Base-by-base conservation (phyloP, 495 filamentous ascomycete species). In the Penicillium fimorum region DNA sequence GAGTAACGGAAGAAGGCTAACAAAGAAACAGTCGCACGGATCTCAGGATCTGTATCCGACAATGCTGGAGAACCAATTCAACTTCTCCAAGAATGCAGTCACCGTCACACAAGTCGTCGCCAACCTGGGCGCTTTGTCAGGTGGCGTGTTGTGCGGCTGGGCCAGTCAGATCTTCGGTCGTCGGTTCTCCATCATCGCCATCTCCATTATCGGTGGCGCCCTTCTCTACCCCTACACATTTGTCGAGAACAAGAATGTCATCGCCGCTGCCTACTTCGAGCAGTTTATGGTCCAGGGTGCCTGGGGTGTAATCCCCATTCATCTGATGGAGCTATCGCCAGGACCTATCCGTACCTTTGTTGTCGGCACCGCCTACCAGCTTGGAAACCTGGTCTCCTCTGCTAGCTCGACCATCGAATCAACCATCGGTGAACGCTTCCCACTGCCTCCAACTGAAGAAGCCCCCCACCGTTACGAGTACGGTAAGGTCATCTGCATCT, bases 11-110 rank as follows among this genome's bases (percentile, higher is more conserved):
- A 20, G 15, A 41, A 32, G 5, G 17, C 43, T 47, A 38, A 45
- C 27, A 8, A 30, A 24, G 4, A 22, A 5, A 41, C 29, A 68
- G 65, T 91, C 89, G 22, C 92, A 96, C 65, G 92, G 92, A 57
- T 92, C 88, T 5, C 92, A 96, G 70, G 92, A 96, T 71, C 74
- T 96, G 18, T 96, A 96, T 67, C 92, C 92, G 0, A 92, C 89
- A 12, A 85, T 96, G 84, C 70, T 96, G 12, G 66, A 82, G 48
- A 87, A 85, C 63, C 88, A 96, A 70, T 93, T 87, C 73, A 74
- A 76, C 51, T 94, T 95, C 73, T 79, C 75, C 12, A 50, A 81
- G 52, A 79, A 92, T 65, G 81, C 81, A 29, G 86, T 95, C 6
- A 94, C 91, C 0, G 82, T 93, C 5, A 92, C 88, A 12, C 90